Conservation (phyloP, 768 basidiomycete species). For the Glaciozyma antarctica region DNA sequence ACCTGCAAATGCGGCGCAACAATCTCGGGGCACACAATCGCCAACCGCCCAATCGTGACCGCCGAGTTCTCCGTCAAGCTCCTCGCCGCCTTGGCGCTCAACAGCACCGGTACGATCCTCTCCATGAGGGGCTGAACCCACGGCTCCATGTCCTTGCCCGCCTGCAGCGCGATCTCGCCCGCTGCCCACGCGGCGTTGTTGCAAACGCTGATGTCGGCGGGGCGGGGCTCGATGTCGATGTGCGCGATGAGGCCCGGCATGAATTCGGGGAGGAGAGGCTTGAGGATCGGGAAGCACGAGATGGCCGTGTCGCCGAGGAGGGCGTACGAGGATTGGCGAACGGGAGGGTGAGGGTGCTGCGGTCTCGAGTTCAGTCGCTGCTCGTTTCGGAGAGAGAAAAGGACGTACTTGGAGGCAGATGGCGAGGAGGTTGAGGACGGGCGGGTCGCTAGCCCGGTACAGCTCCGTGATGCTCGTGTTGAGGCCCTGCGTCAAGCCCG, state of each 20-base stretch:
- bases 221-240: constrained; percentile 83
- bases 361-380: background rate
- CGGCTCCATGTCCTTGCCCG: constrained; percentile 78
- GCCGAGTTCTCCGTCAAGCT: constrained; percentile 96
- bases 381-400: background rate
- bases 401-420: constrained; percentile 63
- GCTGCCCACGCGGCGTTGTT: constrained; percentile 99
- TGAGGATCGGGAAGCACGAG: constrained; percentile 78
- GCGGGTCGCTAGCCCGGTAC: constrained; percentile 61
- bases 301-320: constrained; percentile 96
- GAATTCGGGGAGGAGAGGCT: constrained; percentile 74
- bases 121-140: constrained; percentile 81
- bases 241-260: constrained; percentile 83
- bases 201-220: constrained; percentile 90
- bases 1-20: constrained; percentile 58
- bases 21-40: constrained; percentile 76
- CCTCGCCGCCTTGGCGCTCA: constrained; percentile 84
- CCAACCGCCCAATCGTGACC: constrained; percentile 92
- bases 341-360: constrained; percentile 82
- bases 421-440: constrained; percentile 68
- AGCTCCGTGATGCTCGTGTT: constrained; percentile 65
- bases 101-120: constrained; percentile 80
- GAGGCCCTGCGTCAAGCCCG: constrained; percentile 89
- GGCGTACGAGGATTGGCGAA: constrained; percentile 95
- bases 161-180: constrained; percentile 88